Evolutionary conservation across 768 basidiomycete genomes (phyloP).

Genomic region (Chalciporus pseudorubinellus): DNA sequence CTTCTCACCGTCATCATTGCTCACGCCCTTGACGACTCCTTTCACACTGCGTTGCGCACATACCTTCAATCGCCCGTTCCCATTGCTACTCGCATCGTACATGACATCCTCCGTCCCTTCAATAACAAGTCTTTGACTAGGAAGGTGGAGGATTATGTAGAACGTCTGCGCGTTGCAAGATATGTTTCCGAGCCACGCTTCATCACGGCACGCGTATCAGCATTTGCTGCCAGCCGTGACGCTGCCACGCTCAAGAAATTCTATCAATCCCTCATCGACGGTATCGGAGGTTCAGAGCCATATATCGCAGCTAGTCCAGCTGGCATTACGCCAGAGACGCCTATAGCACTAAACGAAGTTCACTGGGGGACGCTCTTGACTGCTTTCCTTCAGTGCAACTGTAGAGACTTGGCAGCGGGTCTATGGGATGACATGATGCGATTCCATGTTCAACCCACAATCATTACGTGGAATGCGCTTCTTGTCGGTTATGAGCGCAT

Average conservation of each 20-base stretch:
- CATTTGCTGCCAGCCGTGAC: constrained; percentile 39
- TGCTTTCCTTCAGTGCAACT: constrained; percentile 56
- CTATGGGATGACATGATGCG: constrained; percentile 68
- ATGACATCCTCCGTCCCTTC: constrained; percentile 42
- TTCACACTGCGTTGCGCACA: constrained; percentile 49
- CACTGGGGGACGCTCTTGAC: constrained; percentile 66
- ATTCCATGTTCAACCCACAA: constrained; percentile 48
- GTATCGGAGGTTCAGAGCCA: constrained; percentile 48
- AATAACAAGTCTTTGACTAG: constrained; percentile 34
- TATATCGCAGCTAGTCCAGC: constrained; percentile 51
- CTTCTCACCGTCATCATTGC: constrained; percentile 59
- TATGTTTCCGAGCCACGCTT: constrained; percentile 48
- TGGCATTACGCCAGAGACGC: constrained; percentile 35
- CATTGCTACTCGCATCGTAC: constrained; percentile 34
- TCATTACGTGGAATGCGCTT: constrained; percentile 68
- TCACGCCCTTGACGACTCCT: constrained; percentile 56
- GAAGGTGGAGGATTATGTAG: constrained; percentile 45
- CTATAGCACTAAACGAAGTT: constrained; percentile 52
- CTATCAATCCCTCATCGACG: constrained; percentile 51
- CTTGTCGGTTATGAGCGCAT: constrained; percentile 59
- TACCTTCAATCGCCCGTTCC: constrained; percentile 40
- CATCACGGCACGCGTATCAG: constrained; percentile 49
- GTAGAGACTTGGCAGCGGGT: constrained; percentile 54
- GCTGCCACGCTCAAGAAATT: constrained; percentile 39
- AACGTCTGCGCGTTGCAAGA: constrained; percentile 49